Evolutionary conservation across 2,329 filamentous ascomycete species (phyloP).

Genomic region (Xylariaceae sp.): DNA sequence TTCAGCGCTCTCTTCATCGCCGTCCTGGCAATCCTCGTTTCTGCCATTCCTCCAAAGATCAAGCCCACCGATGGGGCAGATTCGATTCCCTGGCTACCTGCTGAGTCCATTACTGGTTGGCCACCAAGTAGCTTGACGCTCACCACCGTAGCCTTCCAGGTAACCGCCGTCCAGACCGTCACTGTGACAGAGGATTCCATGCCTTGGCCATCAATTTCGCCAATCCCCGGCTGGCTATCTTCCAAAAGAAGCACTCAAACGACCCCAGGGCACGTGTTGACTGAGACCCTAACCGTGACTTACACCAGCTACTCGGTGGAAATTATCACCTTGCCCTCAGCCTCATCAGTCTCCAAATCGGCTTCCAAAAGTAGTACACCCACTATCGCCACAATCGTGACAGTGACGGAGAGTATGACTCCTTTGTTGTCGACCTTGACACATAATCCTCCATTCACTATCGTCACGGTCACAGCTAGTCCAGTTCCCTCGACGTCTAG

Average conservation of each 20-base stretch:
- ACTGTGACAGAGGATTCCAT: slow-evolving; percentile 27
- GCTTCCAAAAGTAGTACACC: not conserved
- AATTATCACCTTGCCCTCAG: slow-evolving; percentile 14
- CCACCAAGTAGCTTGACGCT: no score
- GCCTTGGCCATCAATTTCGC: slow-evolving; percentile 16
- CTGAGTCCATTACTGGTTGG: slow-evolving; percentile 21
- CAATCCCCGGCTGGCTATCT: slow-evolving; percentile 21
- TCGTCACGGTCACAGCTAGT: slow-evolving; percentile 25
- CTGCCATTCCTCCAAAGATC: slow-evolving; percentile 23
- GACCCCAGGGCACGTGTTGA: slow-evolving; percentile 11
- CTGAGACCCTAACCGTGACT: slow-evolving; percentile 23
- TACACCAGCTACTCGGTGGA: slow-evolving; percentile 24
- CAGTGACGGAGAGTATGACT: slow-evolving; percentile 19
- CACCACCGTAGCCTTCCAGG: no score
- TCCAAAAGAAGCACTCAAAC: slow-evolving; percentile 9
- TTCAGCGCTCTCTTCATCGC: slow-evolving; percentile 20
- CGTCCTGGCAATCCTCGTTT: slow-evolving; percentile 16
- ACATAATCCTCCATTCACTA: slow-evolving; percentile 11
- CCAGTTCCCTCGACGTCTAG: not conserved
- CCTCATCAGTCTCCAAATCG: not conserved
- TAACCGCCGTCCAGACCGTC: no score
- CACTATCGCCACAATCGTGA: slow-evolving; percentile 13
- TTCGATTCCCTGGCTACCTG: slow-evolving; percentile 11
- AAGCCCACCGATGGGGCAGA: slow-evolving; percentile 5
- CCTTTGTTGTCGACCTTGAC: not conserved